Conservation (phyloP, 2,329 filamentous ascomycete genomes). For the Didymella pinodella region DNA sequence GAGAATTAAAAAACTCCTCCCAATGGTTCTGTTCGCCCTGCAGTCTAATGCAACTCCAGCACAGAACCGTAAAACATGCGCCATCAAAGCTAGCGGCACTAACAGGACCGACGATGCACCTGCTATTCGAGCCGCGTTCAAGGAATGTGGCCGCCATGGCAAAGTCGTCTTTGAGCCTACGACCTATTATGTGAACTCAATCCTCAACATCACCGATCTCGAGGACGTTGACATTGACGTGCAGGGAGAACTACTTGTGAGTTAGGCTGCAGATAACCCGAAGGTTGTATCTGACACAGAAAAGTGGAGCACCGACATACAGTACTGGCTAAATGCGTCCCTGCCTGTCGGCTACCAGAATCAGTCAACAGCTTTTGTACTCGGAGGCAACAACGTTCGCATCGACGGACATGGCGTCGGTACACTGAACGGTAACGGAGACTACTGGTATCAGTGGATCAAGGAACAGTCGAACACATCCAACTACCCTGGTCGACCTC, state of each 20-base stretch:
- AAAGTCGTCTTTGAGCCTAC: slow-evolving; percentile 33
- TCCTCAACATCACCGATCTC: slow-evolving; percentile 35
- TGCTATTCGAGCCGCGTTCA: slow-evolving; percentile 39
- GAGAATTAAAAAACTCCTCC: background rate
- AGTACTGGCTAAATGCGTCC: slow-evolving; percentile 42
- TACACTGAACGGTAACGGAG: slow-evolving; percentile 66
- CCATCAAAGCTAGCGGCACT: slow-evolving; percentile 27
- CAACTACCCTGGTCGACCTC: slow-evolving; percentile 55
- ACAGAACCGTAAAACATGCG: slow-evolving; percentile 25
- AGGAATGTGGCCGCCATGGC: slow-evolving; percentile 31
- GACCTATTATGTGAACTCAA: slow-evolving; percentile 36
- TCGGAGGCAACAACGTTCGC: slow-evolving; percentile 60
- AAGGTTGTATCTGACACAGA: background rate
- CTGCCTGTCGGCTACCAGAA: slow-evolving; percentile 47
- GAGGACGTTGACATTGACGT: slow-evolving; percentile 39
- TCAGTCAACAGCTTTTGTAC: slow-evolving; percentile 39
- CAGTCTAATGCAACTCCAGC: slow-evolving; percentile 1
- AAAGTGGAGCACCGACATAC: slow-evolving; percentile 37
- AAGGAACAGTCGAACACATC: slow-evolving; percentile 36
- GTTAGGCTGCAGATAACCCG: background rate
- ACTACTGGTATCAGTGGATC: slow-evolving; percentile 65
- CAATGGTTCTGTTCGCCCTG: slow-evolving; percentile 5
- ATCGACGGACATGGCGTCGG: slow-evolving; percentile 61
- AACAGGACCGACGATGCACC: slow-evolving; percentile 37
- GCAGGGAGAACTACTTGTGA: slow-evolving; percentile 33